These are phyloP conservation scores for Solanum tarijense DNA, from an alignment of 257 asterid genomes.

Conservation along the genomic window DNA sequence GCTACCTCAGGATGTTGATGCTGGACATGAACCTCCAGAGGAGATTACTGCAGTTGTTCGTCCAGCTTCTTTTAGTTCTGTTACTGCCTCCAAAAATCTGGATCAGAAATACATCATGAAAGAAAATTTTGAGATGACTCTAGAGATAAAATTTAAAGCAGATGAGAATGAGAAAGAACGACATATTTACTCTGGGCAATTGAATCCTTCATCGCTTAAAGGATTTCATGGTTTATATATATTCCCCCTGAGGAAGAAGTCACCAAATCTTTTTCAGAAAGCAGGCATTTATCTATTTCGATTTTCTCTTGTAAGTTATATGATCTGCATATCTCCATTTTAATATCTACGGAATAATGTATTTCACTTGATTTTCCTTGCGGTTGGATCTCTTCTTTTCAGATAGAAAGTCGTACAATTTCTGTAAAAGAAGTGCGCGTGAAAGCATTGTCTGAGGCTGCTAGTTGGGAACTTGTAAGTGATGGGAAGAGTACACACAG, in stretches of 20 bases:
- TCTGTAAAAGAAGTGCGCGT: slow-evolving; percentile 31
- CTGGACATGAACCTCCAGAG: slow-evolving; percentile 42
- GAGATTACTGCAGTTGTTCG: slow-evolving; percentile 49
- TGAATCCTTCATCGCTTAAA: slow-evolving; percentile 14
- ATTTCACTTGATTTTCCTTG: slow-evolving; percentile 1
- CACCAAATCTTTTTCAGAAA: slow-evolving; percentile 22
- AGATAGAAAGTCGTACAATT: slow-evolving; percentile 18
- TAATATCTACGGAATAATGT: slow-evolving; percentile 23
- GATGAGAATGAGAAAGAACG: not conserved
- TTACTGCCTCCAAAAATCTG: slow-evolving; percentile 16
- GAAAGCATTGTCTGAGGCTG: slow-evolving; percentile 21
- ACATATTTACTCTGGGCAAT: slow-evolving; percentile 20
- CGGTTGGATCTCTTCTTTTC: slow-evolving; percentile 4
- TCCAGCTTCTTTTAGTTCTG: slow-evolving; percentile 27
- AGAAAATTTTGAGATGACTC: slow-evolving; percentile 28
- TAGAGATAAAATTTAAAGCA: slow-evolving; percentile 9
- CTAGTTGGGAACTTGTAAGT: slow-evolving; percentile 34
- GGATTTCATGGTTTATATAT: slow-evolving; percentile 43
- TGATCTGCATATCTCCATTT: slow-evolving; percentile 4
- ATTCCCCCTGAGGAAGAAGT: slow-evolving; percentile 16
- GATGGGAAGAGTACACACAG: slow-evolving; percentile 4
- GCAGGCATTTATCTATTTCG: slow-evolving; percentile 40
- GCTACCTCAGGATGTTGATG: slow-evolving; percentile 25
- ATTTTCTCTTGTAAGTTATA: slow-evolving; percentile 45
- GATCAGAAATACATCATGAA: slow-evolving; percentile 39